Evolutionary conservation across 2,329 filamentous ascomycete species (phyloP).

Genomic region (Phoma herbarum): DNA sequence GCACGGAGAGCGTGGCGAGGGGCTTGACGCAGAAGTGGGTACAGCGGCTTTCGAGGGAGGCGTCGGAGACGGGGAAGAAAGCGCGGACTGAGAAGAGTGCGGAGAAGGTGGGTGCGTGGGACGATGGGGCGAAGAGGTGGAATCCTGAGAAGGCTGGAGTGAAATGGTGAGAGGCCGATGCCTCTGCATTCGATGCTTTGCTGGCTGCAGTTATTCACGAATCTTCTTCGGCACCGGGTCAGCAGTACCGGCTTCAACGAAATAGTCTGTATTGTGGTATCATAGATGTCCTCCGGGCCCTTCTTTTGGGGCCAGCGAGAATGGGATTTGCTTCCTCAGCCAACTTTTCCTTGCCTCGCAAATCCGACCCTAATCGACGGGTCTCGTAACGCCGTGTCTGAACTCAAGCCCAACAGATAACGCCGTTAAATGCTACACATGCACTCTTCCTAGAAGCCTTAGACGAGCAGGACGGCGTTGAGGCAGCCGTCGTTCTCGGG

Average conservation of each 20-base stretch:
- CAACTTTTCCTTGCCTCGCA: constrained; percentile 14
- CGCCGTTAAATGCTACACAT: constrained; percentile 21
- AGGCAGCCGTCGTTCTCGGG: constrained; percentile 52
- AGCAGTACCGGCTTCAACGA: background rate
- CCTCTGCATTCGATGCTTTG: background rate
- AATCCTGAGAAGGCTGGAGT: background rate
- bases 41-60: constrained; percentile 24
- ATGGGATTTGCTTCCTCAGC: constrained; percentile 17
- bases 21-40: constrained; percentile 35
- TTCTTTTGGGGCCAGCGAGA: background rate
- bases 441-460: background rate
- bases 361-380: background rate
- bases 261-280: constrained; percentile 17
- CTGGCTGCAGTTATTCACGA: no score
- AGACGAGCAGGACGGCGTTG: constrained; percentile 50
- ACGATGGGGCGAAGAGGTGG: background rate
- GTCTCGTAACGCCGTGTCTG: constrained; percentile 14
- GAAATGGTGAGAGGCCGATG: background rate
- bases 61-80: background rate
- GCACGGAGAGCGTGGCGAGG: constrained; percentile 13
- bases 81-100: background rate
- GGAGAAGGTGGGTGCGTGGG: background rate
- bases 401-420: constrained; percentile 10
- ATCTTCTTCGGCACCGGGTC: no score
- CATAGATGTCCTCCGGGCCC: constrained; percentile 7